Base-by-base conservation (phyloP, 805 yeast genomes). In the Saccharomyces paradoxus region DNA sequence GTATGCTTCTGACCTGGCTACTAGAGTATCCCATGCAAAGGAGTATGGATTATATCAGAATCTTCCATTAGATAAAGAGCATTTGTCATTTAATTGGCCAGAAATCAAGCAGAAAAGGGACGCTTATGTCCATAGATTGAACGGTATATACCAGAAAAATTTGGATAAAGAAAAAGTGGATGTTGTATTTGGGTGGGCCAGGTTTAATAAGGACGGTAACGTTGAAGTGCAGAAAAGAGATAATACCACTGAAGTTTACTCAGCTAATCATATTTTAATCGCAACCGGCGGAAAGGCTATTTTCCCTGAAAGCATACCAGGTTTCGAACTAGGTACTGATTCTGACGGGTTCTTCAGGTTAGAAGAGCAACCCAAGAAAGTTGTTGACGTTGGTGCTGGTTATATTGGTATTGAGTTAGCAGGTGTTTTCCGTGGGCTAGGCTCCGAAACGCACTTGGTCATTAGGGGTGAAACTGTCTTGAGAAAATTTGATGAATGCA, bases 371-470 rank as follows among this genome's bases (percentile, higher is more conserved):
- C 99, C 99, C 51, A 85, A 89, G 72, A 79, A 84, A 50, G 98
- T 92, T 29, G 98, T 95, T 1, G 79, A 94, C 57, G 96, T 94
- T 12, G 99, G 99, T 63, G 97, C 97, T 41, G 99, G 99, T 48
- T 94, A 94, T 74, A 94, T 94, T 69, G 98, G 96, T 55, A 86
- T 90, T 50, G 99, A 94, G 75, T 80, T 94, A 51, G 87, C 97
- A 6, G 99, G 99, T 58, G 90, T 94, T 48, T 92, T 94, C 82
- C 80, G 87, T 60, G 89, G 89, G 26, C 78, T 94, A 58, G 96
- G 96, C 17, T 69, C 92, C 14, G 89, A 92, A 61, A 86, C 96
- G 49, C 92, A 88, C 69, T 70, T 94, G 71, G 80, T 92, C 57
- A 87, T 92, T 58, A 84, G 99, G 75, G 95, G 96, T 60, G 92